Base-by-base conservation (phyloP, 1,284 basidiomycete genomes). In the Neolentinus lepideus region DNA sequence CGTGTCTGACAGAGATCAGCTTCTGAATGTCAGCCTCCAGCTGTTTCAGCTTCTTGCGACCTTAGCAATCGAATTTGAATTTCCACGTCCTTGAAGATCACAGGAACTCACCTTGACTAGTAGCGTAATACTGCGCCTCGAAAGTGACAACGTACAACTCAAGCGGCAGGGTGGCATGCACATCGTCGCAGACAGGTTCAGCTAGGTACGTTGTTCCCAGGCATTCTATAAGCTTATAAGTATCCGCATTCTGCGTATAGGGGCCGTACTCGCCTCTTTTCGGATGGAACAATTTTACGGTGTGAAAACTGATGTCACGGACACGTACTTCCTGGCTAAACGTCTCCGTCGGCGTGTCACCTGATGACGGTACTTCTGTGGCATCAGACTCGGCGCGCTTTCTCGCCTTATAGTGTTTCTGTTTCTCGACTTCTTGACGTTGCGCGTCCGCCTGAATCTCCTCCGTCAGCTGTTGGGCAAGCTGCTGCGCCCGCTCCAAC, bases 281-380 rank as follows among this genome's bases (percentile, higher is more conserved):
- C 11, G 85, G 83, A 66, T 88, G 84, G 62, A 85, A 89, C 47
- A 89, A 71, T 64, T 80, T 84, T 51, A 92, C 87, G 0, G 78
- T 73, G 59, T 70, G 75, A 63, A 90, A 91, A 10, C 63, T 66
- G 19, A 84, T 71, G 1, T 79, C 85, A 35, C 78, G 75, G 54
- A 85, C 75, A 27, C 78, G 75, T 33, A 90, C 74, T 50, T 82
- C 77, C 11, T 69, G 59, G 3, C 71, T 68, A 64, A 90, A 90
- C 1, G 79, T 73, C 68, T 88, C 85, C 0, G 78, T 82, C 50
- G 78, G 73, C 1, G 77, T 81, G 33, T 84, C 80, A 10, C 73
- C 73, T 14, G 62, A 60, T 19, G 61, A 56, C 38, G 72, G 66
- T n/a, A 81, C 78, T 60, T 85, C 84, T 0, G 84, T 85, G 8